phyloP scores from a whole-genome alignment of 306 rosid genomes.

The Trichosanthes truncata region DNA sequence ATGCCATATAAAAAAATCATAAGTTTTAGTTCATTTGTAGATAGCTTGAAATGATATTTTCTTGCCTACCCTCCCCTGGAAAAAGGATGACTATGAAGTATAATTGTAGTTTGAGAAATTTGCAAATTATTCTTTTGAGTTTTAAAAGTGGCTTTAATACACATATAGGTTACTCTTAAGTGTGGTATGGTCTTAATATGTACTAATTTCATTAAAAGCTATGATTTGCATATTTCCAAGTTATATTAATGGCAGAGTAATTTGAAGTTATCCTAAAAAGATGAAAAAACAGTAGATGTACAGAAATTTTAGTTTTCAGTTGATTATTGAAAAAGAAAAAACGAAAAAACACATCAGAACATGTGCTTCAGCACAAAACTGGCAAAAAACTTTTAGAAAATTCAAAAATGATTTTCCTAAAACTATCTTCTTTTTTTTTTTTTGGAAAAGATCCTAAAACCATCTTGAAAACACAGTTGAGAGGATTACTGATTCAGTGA shows the following conservation, averaged over 20 bases:
- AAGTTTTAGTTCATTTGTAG: neutral
- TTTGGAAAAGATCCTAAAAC: neutral
- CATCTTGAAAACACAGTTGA: neutral
- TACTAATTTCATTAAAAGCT: too few species aligned
- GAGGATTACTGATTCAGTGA: slow-evolving; percentile 9
- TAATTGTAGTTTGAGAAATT: neutral
- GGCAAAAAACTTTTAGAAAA: neutral
- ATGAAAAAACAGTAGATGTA: too few species aligned
- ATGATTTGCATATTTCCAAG: too few species aligned
- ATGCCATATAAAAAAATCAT: neutral
- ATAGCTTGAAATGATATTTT: neutral
- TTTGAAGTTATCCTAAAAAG: too few species aligned
- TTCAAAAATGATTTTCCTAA: neutral
- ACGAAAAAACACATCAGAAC: neutral
- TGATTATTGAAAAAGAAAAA: neutral
- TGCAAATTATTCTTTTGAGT: neutral
- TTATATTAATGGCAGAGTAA: too few species aligned
- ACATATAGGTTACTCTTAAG: too few species aligned
- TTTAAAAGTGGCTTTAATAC: neutral
- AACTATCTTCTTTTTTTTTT: neutral
- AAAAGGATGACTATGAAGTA: neutral
- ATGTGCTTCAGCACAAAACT: neutral
- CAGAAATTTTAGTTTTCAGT: neutral
- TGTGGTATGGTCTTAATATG: too few species aligned
- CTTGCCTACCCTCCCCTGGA: neutral